Evolutionary conservation across 805 yeast genomes (phyloP).

Genomic region (Ogataea paradorogensis): DNA sequence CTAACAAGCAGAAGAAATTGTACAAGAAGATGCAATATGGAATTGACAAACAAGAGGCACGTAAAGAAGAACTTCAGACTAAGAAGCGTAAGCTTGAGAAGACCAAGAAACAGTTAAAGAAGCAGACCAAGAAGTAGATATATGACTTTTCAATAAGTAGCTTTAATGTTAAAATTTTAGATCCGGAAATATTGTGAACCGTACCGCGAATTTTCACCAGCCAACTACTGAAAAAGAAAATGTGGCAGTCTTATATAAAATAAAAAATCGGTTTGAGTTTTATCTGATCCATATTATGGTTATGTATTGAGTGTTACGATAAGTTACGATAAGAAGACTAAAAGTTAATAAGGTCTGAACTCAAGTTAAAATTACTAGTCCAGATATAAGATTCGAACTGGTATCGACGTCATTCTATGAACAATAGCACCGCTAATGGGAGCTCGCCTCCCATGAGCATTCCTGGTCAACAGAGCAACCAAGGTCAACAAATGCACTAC

Average conservation of each 20-base stretch:
- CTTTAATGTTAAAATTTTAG: background rate
- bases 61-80: conserved; percentile 63
- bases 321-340: too few relatives aligned
- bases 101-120: conserved; percentile 39
- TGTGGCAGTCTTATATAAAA: background rate
- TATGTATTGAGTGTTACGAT: background rate
- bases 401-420: background rate
- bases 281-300: background rate
- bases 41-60: conserved; percentile 73
- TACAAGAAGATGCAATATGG: conserved; percentile 96
- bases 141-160: conserved; percentile 1
- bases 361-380: too few relatives aligned
- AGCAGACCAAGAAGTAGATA: conserved; percentile 5
- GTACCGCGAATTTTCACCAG: background rate
- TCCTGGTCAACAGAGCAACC: conserved; percentile 5
- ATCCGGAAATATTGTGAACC: background rate
- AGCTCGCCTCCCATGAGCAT: conserved; percentile 5
- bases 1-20: conserved; percentile 89
- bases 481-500: conserved; percentile 13
- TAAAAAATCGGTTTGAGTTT: background rate
- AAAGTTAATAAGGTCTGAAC: background rate
- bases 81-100: conserved; percentile 71
- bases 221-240: background rate
- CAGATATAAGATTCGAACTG: too few relatives aligned
- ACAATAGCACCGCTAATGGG: conserved; percentile 7